These are phyloP conservation scores for Orbilia brochopaga DNA, from an alignment of 2,329 filamentous ascomycete genomes.

Conservation along the genomic window DNA sequence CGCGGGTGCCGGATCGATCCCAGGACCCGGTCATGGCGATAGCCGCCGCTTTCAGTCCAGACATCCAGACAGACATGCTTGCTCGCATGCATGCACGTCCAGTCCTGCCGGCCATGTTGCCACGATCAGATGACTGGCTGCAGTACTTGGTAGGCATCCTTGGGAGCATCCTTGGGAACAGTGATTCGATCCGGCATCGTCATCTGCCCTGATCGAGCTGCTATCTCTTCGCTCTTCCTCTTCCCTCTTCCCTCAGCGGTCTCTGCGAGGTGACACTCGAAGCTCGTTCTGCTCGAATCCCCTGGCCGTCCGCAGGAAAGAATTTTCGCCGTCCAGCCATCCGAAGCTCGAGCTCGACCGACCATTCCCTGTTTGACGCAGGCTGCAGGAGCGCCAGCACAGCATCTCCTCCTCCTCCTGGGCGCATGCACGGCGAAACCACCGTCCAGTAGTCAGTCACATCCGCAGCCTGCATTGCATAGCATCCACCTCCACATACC, in stretches of 20 bases:
- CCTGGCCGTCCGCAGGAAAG: background rate
- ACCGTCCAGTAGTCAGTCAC: conserved; percentile 15
- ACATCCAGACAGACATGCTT: background rate
- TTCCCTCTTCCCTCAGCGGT: background rate
- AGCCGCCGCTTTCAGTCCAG: background rate
- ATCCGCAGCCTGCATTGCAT: conserved; percentile 21
- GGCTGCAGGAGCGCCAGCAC: conserved; percentile 8
- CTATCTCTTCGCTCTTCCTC: background rate
- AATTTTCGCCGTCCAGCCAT: background rate
- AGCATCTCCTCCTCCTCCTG: conserved; percentile 3
- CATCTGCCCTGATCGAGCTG: background rate
- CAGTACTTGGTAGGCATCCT: too few species aligned
- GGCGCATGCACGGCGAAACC: conserved; percentile 7
- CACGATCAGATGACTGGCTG: background rate
- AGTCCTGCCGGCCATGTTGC: background rate
- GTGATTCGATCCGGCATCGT: too few species aligned
- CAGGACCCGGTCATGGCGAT: background rate
- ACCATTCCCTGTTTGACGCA: conserved; percentile 4
- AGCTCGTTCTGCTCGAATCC: background rate
- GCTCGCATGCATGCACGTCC: background rate
- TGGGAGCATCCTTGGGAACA: background rate
- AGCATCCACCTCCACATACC: conserved; percentile 4
- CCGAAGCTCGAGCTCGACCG: conserved; percentile 1
- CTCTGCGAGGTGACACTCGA: background rate
- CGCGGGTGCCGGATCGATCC: background rate